Percentiles rank a stretch among this genome's conserved stretches.
Evolutionary conservation across 75 land plant genomes (phyloP).

Genomic region (Pinus albicaulis): DNA sequence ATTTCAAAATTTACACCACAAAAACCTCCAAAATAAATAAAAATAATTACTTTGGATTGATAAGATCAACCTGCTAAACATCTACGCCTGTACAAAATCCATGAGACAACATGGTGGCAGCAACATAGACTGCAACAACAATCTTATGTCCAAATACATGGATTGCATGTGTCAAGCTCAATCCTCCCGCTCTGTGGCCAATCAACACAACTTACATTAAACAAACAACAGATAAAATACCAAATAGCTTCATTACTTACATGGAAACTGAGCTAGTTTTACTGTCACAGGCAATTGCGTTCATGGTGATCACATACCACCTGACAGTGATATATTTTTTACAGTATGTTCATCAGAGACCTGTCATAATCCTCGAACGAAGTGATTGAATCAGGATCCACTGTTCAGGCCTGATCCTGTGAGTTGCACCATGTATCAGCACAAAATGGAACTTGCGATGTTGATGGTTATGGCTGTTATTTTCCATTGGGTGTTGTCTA

Average conservation of each 20-base stretch:
- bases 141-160: slow-evolving; percentile 30
- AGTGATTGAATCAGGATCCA: slow-evolving; percentile 25
- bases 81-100: slow-evolving; percentile 8
- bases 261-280: too few relatives aligned
- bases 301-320: slow-evolving; percentile 13
- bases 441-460: slow-evolving; percentile 45
- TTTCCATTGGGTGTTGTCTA: too few relatives aligned
- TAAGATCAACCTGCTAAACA: not conserved
- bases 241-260: not conserved
- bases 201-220: slow-evolving; percentile 46
- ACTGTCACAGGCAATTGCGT: not conserved
- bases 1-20: too few relatives aligned
- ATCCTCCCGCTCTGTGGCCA: slow-evolving; percentile 75
- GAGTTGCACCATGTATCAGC: slow-evolving; percentile 2
- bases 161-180: slow-evolving; percentile 44
- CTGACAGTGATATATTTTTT: slow-evolving; percentile 23
- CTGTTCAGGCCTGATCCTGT: slow-evolving; percentile 46
- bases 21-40: too few relatives aligned
- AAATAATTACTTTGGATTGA: not conserved
- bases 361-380: too few relatives aligned
- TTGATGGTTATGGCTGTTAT: not conserved
- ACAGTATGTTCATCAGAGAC: too few relatives aligned
- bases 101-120: not conserved
- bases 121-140: too few relatives aligned
- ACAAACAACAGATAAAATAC: slow-evolving; percentile 43